Evolutionary conservation across 2,329 filamentous ascomycete genomes (phyloP), one percentile per base, ranked within the genome.

Genomic region (Trichoderma atroviride): DNA sequence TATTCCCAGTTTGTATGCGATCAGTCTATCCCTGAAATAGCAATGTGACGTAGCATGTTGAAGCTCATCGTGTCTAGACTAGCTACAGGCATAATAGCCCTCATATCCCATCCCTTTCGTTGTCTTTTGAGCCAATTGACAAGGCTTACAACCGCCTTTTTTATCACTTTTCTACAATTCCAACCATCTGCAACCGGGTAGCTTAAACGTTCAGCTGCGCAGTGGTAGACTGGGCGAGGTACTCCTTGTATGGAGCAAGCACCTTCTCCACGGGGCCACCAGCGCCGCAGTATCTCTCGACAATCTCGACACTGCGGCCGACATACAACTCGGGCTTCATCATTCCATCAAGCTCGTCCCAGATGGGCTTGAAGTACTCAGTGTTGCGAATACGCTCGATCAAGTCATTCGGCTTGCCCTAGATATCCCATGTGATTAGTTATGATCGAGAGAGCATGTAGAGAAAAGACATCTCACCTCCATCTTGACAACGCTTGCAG

Each of bases 401-500:
- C 2, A 97, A 84, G 78, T 97, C 93, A 76, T 97, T 97, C 66
- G 87, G 82, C 74, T 89, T 88, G 43, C 92, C 92, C 79, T 91
- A 10, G 27, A 56, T 83, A 27, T 14, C 58, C n/a, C 16, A 60
- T 60, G 35, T 11, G 35, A 29, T 60, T 37, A 60, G 74, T 88
- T 85, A 83, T 92, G 55, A 43, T 14, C 24, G 40, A 24, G 92
- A n/a, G 92, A 19, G 29, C 6, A 10, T 13, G 14, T 11, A 31
- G 27, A 10, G n/a, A 14, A 33, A 11, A 14, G 40, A 33, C 40
- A 19, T 3, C 61, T 35, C 55, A 64, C 78, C 74, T 85, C 79
- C 55, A 81, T 74, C 78, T 85, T 84, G 35, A 85, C 83, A 52
- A 91, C 88, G 40, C 85, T 83, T 56, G 85, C 87, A 0, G 93